Base-by-base conservation (phyloP, 2,329 filamentous ascomycete species). In the Leptoxyphium fumago region DNA sequence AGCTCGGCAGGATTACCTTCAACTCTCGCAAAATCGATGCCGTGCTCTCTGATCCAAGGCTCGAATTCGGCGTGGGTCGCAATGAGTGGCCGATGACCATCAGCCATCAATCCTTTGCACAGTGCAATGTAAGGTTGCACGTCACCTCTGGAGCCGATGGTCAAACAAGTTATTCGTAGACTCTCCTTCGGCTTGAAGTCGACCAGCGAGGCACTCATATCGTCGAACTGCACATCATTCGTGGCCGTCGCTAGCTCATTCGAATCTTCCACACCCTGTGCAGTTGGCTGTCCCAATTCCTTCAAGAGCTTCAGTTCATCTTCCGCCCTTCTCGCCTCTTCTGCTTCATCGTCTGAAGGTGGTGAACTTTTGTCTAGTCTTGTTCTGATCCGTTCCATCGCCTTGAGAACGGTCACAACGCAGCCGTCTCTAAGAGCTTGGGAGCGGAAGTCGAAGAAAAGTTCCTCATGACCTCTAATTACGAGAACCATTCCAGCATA, bases 91-190 rank as follows among this genome's bases (percentile, higher is more conserved):
- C 74, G 77, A 62, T 98, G 91, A 0, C 91, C 91, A 53, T 98
- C 88, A 0, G 81, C 83, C 38, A 93, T 63, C 1, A 98, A 68
- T 0, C 84, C 86, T 59, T 94, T 95, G 67, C 91, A 95, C 1
- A 98, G 70, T 0, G 91, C 87, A 60, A 98, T 96, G 60, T 96
- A 98, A 1, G 91, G 91, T 61, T 98, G 91, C 3, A 98, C 89
- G 59, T 98, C 91, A 18, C 91, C 91, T 46, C 91, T 76, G 10
- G 89, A 95, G 13, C 91, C 91, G 49, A 98, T 98, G 0, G 91
- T 98, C 32, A 98, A 69, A 59, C 91, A 98, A 1, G 89, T 94
- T 47, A 98, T 83, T 15, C 73, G 80, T 59, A 98, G 68, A 2
- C 88, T 71, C 52, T 84, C 73, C 2, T 77, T 66, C 0, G 91